These are phyloP conservation scores for Rhynchospora pubera DNA, from an alignment of 176 grass and related monocot genomes.

Conservation along the genomic window DNA sequence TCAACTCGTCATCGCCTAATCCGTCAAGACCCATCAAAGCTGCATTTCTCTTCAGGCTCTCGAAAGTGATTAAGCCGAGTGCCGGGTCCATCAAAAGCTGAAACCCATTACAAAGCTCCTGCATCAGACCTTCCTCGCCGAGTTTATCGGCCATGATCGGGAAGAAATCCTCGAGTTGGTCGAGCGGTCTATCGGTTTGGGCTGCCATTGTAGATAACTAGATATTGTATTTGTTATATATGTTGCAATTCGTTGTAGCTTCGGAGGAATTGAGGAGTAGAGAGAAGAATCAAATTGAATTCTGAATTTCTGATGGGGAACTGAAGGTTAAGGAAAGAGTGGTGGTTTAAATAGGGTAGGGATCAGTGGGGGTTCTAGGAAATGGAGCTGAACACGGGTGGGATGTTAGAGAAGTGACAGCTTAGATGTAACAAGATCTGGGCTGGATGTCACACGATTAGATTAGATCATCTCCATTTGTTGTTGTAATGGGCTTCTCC, in stretches of 20 bases:
- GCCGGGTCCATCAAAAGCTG: constrained; percentile 71
- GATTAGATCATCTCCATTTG: background rate
- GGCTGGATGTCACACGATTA: background rate
- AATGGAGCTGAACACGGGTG: constrained; percentile 20
- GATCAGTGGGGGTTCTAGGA: constrained; percentile 29
- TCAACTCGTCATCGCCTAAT: constrained; percentile 70
- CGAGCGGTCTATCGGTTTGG: constrained; percentile 6
- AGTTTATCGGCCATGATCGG: constrained; percentile 89
- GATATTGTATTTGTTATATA: background rate
- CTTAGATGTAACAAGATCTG: background rate
- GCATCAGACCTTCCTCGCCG: constrained; percentile 85
- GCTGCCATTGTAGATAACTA: constrained; percentile 34
- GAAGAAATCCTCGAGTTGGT: constrained; percentile 89
- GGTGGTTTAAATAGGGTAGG: constrained; percentile 41
- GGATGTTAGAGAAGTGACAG: constrained; percentile 13
- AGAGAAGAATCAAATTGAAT: constrained; percentile 1
- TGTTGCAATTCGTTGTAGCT: background rate
- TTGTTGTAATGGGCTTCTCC: background rate
- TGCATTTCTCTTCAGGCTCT: constrained; percentile 76
- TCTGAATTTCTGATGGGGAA: background rate
- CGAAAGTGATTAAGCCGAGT: constrained; percentile 57
- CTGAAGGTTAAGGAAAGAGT: background rate
- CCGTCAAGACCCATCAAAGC: constrained; percentile 51
- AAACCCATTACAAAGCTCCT: constrained; percentile 71
- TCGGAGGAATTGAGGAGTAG: background rate